A percentile compares a stretch with the other conserved stretches of the same genome.
Evolutionary conservation across 495 filamentous ascomycete genomes (phyloP).

Genomic region (Letharia lupina): DNA sequence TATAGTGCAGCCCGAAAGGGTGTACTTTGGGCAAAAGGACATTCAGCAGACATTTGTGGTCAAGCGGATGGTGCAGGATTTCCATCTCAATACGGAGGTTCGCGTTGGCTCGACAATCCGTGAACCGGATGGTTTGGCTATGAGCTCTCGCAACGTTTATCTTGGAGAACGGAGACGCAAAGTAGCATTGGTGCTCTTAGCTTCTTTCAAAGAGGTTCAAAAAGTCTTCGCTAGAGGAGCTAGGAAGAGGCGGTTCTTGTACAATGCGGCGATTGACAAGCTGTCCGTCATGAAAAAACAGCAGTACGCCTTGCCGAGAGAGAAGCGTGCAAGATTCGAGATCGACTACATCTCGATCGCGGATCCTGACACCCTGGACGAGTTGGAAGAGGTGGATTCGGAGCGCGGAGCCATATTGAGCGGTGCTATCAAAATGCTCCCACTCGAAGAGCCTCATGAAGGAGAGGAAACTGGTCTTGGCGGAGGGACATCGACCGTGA

Average conservation of each 20-base stretch:
- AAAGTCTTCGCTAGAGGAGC: constrained; percentile 52
- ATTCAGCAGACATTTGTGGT: constrained; percentile 93
- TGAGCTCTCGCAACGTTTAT: constrained; percentile 93
- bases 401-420: constrained; percentile 72
- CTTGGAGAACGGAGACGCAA: constrained; percentile 64
- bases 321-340: constrained; percentile 62
- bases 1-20: constrained; percentile 73
- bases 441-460: constrained; percentile 56
- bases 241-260: constrained; percentile 50
- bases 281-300: constrained; percentile 42
- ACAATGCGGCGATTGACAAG: constrained; percentile 55
- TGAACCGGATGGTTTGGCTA: constrained; percentile 79
- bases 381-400: constrained; percentile 60
- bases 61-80: constrained; percentile 75
- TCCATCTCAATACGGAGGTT: constrained; percentile 71
- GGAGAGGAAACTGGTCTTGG: constrained; percentile 65
- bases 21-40: constrained; percentile 98
- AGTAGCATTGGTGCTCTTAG: constrained; percentile 62
- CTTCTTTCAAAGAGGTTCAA: constrained; percentile 62
- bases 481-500: constrained; percentile 61
- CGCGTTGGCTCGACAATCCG: constrained; percentile 63
- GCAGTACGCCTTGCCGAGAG: constrained; percentile 54
- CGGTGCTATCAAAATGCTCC: constrained; percentile 82
- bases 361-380: constrained; percentile 70
- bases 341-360: constrained; percentile 87